Base-by-base conservation (phyloP, 1,139 yeast species). In the Hemisphaericaspora subhashii region DNA sequence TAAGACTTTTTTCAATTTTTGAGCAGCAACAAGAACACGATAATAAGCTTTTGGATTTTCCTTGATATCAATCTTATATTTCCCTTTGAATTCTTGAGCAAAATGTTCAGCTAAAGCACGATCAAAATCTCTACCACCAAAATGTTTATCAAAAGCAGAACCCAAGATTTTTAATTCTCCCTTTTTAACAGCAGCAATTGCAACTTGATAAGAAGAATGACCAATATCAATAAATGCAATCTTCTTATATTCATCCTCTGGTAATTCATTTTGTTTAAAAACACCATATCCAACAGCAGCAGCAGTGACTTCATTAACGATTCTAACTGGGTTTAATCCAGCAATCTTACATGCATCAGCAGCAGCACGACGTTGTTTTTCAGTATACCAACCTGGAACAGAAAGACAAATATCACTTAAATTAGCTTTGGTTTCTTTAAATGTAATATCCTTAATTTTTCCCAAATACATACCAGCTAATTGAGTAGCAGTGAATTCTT, bases 221-320 rank as follows among this genome's bases (percentile, higher is more conserved):
- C 99, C 99, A 65, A 94, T 87, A 68, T 92, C 99, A 45, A 92
- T 81, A 57, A 92, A 86, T 31, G 95, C 97, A 54, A 92, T 88
- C 60, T 79, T 85, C 73, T 86, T 83, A 58, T 92, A 85, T 66
- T 84, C 86, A 55, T 86, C 95, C 67, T 88, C 97, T 52, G 86
- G 88, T 66, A 96, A 92, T 54, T 92, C 86, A 59, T 87, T 94
- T 42, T 86, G 82, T 80, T 92, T 90, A 83, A 92, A 92, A 47
- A 92, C 97, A 76, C 98, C 98, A 74, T 92, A 94, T 53, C 97
- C 95, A 51, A 94, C 96, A 53, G 97, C 98, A 44, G 98, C 98
- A 46, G 98, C 98, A 44, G 98, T 90, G 50, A 87, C 83, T 66
- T 92, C 98, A 66, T 92, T 92, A 57, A 92, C 96, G 52, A 92